Percentiles rank a stretch among this genome's conserved stretches.
These are phyloP conservation scores for Cystofilobasidium ferigula DNA, from an alignment of 768 basidiomycete genomes.

Conservation along the genomic window DNA sequence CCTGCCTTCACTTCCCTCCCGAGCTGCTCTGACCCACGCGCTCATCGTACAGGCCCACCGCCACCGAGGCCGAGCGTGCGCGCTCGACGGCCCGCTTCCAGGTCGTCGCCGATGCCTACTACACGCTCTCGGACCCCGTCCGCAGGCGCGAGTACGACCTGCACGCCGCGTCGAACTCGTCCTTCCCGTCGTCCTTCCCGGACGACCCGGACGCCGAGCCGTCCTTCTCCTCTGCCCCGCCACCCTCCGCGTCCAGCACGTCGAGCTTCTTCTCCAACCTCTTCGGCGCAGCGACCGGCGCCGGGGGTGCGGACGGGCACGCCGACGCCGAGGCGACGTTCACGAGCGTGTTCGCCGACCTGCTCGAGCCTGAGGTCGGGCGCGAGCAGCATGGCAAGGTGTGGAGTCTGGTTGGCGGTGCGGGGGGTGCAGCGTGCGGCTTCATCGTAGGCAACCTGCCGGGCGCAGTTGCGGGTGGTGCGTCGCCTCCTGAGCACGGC, in stretches of 20 bases:
- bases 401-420: constrained; percentile 25
- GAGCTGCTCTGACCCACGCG: neutral
- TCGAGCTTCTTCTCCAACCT: constrained; percentile 32
- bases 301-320: neutral
- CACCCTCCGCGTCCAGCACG: constrained; percentile 7
- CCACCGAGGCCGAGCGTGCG: constrained; percentile 16
- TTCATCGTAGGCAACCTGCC: constrained; percentile 67
- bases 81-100: constrained; percentile 33
- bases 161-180: constrained; percentile 31
- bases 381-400: constrained; percentile 9
- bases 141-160: constrained; percentile 40
- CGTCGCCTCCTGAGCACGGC: constrained; percentile 9
- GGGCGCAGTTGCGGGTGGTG: constrained; percentile 67
- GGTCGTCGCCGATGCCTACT: constrained; percentile 85
- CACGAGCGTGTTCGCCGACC: constrained; percentile 17
- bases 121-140: constrained; percentile 69
- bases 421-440: constrained; percentile 49
- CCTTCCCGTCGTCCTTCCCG: constrained; percentile 13
- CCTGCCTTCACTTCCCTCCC: too few species aligned
- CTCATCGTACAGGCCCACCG: neutral
- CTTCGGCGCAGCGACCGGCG: constrained; percentile 23
- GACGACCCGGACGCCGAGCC: constrained; percentile 2
- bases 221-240: constrained; percentile 7
- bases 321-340: constrained; percentile 24
- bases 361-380: constrained; percentile 16